phyloP scores from a whole-genome alignment of 179 eudicot species.

The Spergularia azorica region DNA sequence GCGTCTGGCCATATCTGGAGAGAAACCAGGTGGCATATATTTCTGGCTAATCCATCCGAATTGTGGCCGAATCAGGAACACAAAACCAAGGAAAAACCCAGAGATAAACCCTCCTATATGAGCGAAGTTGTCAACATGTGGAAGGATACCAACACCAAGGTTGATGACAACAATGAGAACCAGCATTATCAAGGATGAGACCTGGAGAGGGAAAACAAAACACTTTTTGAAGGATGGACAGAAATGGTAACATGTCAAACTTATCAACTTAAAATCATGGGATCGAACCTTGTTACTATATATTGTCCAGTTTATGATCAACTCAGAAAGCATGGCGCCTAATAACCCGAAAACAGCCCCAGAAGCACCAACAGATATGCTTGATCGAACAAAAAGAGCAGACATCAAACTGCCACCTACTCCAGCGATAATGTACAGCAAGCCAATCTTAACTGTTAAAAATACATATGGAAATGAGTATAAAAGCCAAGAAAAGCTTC shows the following conservation, averaged over 20 bases:
- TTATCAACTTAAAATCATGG: neutral
- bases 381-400: constrained; percentile 69
- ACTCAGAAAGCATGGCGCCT: constrained; percentile 92
- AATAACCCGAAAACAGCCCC: constrained; percentile 90
- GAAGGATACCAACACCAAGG: constrained; percentile 76
- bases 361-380: constrained; percentile 88
- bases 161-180: constrained; percentile 61
- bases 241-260: neutral
- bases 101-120: constrained; percentile 89
- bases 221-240: neutral
- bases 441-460: constrained; percentile 65
- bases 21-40: constrained; percentile 44
- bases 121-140: constrained; percentile 93
- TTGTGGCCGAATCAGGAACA: constrained; percentile 78
- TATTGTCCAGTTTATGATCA: constrained; percentile 80
- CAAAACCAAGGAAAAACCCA: constrained; percentile 87
- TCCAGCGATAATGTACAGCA: constrained; percentile 76
- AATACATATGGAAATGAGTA: neutral
- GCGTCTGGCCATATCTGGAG: constrained; percentile 34
- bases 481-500: neutral
- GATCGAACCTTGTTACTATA: constrained; percentile 74
- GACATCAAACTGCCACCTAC: constrained; percentile 83
- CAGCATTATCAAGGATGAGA: constrained; percentile 60
- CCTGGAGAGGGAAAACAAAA: constrained; percentile 36
- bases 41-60: constrained; percentile 72